A percentile compares a stretch with the other conserved stretches of the same genome.
These are phyloP conservation scores for Fraxinus excelsior DNA, from an alignment of 257 asterid species.

Conservation along the genomic window DNA sequence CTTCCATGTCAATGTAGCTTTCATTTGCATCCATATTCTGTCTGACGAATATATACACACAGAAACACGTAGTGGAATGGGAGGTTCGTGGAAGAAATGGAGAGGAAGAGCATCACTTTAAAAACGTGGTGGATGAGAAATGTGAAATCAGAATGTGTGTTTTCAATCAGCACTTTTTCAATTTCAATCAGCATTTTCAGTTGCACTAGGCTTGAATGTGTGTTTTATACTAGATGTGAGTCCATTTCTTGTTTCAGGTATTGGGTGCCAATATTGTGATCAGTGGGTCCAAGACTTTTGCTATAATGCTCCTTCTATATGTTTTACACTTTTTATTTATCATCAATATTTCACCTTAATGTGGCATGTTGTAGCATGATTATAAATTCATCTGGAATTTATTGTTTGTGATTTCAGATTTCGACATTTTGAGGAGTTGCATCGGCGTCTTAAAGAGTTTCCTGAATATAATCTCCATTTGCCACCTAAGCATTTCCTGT, in stretches of 20 bases:
- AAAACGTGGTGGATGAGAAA: conserved; percentile 12
- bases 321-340: neutral
- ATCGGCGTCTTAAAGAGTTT: conserved; percentile 93
- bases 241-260: conserved; percentile 59
- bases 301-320: conserved; percentile 10
- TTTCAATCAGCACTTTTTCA: no score
- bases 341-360: neutral
- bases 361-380: neutral
- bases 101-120: conserved; percentile 18
- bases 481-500: conserved; percentile 97
- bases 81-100: conserved; percentile 23
- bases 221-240: conserved; percentile 25
- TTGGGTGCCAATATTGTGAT: conserved; percentile 85
- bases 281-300: conserved; percentile 88
- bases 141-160: neutral
- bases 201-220: conserved; percentile 20
- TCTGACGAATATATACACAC: neutral
- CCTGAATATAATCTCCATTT: conserved; percentile 87
- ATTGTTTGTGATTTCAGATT: conserved; percentile 48
- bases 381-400: neutral
- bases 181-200: no score
- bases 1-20: conserved; percentile 80
- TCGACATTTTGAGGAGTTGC: conserved; percentile 97
- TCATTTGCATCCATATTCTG: conserved; percentile 49
- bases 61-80: neutral